Percentiles rank a stretch among this genome's conserved stretches.
Conservation (phyloP, 2,329 filamentous ascomycete species). For the Xylaria sp. region DNA sequence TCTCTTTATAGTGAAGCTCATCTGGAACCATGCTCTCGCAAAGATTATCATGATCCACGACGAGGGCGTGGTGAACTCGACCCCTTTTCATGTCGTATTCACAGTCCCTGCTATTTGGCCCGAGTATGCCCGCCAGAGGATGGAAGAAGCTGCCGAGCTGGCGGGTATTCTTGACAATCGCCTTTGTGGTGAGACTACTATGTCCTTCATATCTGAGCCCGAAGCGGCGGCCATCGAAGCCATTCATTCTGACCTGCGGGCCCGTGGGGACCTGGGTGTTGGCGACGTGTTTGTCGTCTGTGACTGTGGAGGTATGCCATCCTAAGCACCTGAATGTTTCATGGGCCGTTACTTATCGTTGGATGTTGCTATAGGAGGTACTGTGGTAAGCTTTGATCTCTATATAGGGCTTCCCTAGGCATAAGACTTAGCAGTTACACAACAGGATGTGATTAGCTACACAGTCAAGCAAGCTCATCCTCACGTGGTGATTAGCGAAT, state of each 20-base stretch:
- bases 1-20: not conserved
- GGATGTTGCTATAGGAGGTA: not conserved
- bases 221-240: conserved; percentile 30
- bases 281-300: not conserved
- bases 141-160: conserved; percentile 20
- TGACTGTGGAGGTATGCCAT: not conserved
- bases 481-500: not conserved
- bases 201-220: conserved; percentile 32
- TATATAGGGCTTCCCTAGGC: not conserved
- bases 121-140: conserved; percentile 25
- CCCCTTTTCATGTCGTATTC: conserved; percentile 25
- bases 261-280: not conserved
- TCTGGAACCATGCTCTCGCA: conserved; percentile 30
- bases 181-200: conserved; percentile 16
- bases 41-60: conserved; percentile 20
- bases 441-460: not conserved
- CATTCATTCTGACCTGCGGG: not conserved
- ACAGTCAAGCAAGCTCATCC: not conserved
- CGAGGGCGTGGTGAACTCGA: conserved; percentile 12
- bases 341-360: not conserved
- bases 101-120: conserved; percentile 36
- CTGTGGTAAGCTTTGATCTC: not conserved
- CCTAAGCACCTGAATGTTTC: not conserved
- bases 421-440: not conserved
- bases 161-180: conserved; percentile 25